Conservation (phyloP, 106 monocot species). For the Xerophyta viscosa region DNA sequence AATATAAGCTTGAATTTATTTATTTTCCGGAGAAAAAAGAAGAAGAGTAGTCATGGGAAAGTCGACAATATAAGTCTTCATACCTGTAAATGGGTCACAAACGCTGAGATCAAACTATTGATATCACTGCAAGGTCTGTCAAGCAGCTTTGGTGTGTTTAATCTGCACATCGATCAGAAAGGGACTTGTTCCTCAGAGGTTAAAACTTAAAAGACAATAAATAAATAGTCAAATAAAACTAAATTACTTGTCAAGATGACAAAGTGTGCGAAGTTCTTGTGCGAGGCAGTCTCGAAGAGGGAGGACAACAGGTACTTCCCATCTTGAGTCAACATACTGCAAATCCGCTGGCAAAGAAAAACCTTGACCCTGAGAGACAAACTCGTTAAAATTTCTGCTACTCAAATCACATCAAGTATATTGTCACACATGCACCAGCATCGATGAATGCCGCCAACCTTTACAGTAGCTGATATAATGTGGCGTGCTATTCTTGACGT, state of each 20-base stretch:
- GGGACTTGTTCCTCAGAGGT: too few relatives aligned
- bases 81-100: constrained; percentile 70
- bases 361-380: constrained; percentile 72
- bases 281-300: constrained; percentile 79
- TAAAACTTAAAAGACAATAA: too few relatives aligned
- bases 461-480: constrained; percentile 78
- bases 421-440: background rate
- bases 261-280: constrained; percentile 68
- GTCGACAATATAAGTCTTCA: too few relatives aligned
- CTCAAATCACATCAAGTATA: too few relatives aligned
- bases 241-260: constrained; percentile 67
- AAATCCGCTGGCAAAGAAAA: constrained; percentile 88
- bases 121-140: constrained; percentile 48
- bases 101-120: constrained; percentile 78
- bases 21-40: too few relatives aligned
- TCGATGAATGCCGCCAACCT: constrained; percentile 35
- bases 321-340: constrained; percentile 91
- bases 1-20: too few relatives aligned
- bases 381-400: background rate
- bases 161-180: too few relatives aligned
- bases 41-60: too few relatives aligned
- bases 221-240: too few relatives aligned
- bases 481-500: constrained; percentile 69
- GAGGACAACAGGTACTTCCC: constrained; percentile 74
- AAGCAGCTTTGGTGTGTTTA: constrained; percentile 49